These are phyloP conservation scores for Epichloe gansuensis DNA, from an alignment of 2,329 filamentous ascomycete species.

Conservation along the genomic window DNA sequence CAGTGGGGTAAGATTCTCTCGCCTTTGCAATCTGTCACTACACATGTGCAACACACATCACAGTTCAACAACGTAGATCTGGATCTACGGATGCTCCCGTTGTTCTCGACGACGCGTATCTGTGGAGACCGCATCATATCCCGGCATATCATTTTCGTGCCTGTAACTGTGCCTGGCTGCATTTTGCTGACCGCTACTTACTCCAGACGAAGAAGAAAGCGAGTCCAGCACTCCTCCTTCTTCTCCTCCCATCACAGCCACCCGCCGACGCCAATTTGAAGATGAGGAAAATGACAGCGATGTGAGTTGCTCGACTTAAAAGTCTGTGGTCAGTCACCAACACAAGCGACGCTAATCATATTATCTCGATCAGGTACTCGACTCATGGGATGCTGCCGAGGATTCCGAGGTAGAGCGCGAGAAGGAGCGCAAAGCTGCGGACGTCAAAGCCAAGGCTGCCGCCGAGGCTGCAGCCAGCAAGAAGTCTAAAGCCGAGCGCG, in stretches of 20 bases:
- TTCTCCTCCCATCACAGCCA: constrained; percentile 26
- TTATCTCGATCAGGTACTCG: constrained; percentile 54
- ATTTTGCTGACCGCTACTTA: constrained; percentile 12
- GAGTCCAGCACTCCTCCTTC: constrained; percentile 23
- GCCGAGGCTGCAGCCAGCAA: constrained; percentile 81
- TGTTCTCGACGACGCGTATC: background rate
- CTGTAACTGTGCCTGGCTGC: constrained; percentile 2
- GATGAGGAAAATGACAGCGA: constrained; percentile 82
- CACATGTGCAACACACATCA: constrained; percentile 1
- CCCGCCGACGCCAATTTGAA: constrained; percentile 57
- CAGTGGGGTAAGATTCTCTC: constrained; percentile 27
- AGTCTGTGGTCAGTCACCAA: too few relatives aligned
- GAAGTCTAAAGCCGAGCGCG: constrained; percentile 77
- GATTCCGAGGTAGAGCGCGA: constrained; percentile 95
- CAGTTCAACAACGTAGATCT: background rate
- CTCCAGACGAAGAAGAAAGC: constrained; percentile 28
- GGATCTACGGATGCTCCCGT: constrained; percentile 2
- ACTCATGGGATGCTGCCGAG: constrained; percentile 93
- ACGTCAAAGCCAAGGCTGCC: constrained; percentile 79
- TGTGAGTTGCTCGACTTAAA: constrained; percentile 36
- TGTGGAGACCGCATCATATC: constrained; percentile 4
- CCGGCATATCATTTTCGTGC: background rate
- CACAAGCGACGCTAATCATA: constrained; percentile 1
- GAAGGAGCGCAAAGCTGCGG: constrained; percentile 78
- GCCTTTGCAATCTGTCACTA: constrained; percentile 6